Evolutionary conservation across 2,329 filamentous ascomycete species (phyloP).

Genomic region (Exophiala sp.): DNA sequence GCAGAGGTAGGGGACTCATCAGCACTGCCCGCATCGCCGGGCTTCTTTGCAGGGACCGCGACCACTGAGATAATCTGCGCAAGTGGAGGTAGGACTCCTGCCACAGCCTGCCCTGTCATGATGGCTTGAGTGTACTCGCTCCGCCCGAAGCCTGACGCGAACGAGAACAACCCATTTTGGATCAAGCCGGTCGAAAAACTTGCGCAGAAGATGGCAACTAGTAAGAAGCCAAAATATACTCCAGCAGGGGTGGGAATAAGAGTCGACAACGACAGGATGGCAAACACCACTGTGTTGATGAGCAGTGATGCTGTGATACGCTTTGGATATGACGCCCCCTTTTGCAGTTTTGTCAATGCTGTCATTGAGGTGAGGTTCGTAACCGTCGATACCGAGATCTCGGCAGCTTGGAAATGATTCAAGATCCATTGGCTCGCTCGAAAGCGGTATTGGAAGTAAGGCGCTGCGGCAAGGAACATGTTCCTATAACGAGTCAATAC

Average conservation of each 20-base stretch:
- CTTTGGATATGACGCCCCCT: constrained; percentile 76
- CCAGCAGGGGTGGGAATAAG: constrained; percentile 58
- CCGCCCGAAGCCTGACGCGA: constrained; percentile 75
- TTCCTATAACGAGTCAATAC: constrained; percentile 56
- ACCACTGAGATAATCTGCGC: constrained; percentile 82
- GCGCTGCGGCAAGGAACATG: constrained; percentile 93
- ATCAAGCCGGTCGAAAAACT: constrained; percentile 76
- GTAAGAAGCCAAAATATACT: constrained; percentile 72
- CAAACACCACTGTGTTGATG: constrained; percentile 72
- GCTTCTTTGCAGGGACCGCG: constrained; percentile 49
- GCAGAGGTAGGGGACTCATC: constrained; percentile 61
- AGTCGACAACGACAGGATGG: constrained; percentile 74
- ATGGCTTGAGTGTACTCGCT: constrained; percentile 91
- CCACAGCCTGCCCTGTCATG: constrained; percentile 89
- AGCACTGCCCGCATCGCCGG: constrained; percentile 34
- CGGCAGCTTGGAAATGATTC: constrained; percentile 80
- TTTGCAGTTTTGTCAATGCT: constrained; percentile 72
- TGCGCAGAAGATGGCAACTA: constrained; percentile 72
- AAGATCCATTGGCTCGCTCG: constrained; percentile 62
- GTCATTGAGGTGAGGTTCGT: constrained; percentile 74
- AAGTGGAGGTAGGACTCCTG: constrained; percentile 80
- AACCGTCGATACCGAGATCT: constrained; percentile 77
- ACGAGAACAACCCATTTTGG: constrained; percentile 92
- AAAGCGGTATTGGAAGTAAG: constrained; percentile 86
- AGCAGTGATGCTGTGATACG: constrained; percentile 72